Evolutionary conservation across 345 rosid species (phyloP).

Genomic region (Eutrema heterophyllum): DNA sequence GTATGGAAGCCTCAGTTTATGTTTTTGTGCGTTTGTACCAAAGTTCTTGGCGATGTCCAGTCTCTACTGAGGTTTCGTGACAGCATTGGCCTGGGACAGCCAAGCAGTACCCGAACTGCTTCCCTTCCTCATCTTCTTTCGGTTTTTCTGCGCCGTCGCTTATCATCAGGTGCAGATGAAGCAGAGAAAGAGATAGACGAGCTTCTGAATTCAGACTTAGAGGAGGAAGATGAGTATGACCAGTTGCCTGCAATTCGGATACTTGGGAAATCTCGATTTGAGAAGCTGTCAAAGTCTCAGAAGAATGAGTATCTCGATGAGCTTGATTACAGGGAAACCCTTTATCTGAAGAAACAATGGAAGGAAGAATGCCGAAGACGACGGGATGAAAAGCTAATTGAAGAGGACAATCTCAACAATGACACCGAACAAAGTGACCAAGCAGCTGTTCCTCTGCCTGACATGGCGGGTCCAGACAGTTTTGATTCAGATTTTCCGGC

Average conservation of each 20-base stretch:
- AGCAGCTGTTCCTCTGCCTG: conserved; percentile 61
- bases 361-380: conserved; percentile 57
- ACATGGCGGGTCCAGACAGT: conserved; percentile 78
- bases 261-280: conserved; percentile 71
- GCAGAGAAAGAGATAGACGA: conserved; percentile 48
- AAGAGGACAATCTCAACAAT: conserved; percentile 32
- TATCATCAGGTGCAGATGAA: conserved; percentile 45
- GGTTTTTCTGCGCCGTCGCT: conserved; percentile 52
- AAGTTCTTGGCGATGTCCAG: conserved; percentile 75
- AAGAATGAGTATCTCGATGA: conserved; percentile 82
- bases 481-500: conserved; percentile 65
- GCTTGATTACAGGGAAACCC: conserved; percentile 81
- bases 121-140: conserved; percentile 94
- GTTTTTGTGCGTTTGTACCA: conserved; percentile 59
- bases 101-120: conserved; percentile 47
- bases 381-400: conserved; percentile 41
- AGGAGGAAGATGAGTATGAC: conserved; percentile 80
- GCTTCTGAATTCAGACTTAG: conserved; percentile 43
- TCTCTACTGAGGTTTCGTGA: conserved; percentile 54
- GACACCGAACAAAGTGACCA: conserved; percentile 31
- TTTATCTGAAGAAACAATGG: conserved; percentile 77
- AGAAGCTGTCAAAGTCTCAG: conserved; percentile 60
- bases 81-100: conserved; percentile 60
- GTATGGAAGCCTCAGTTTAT: conserved; percentile 79
- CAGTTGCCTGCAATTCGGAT: conserved; percentile 80